Percentiles rank a stretch among this genome's conserved stretches.
Evolutionary conservation across 495 filamentous ascomycete species (phyloP).

Genomic region (Penicillium taxi): DNA sequence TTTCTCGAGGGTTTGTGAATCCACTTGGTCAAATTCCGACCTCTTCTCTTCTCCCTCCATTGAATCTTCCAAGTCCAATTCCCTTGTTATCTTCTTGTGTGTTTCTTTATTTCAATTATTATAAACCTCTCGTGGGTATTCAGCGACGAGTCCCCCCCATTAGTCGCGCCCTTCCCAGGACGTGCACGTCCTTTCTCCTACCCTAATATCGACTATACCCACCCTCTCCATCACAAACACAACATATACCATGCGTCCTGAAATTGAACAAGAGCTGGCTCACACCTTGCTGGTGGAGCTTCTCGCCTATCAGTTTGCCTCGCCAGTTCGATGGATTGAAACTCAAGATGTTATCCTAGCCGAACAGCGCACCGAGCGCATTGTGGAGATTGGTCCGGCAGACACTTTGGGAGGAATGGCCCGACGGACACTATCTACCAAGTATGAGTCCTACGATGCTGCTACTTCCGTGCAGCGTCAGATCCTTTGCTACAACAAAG

Average conservation of each 20-base stretch:
- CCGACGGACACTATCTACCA: conserved; percentile 87
- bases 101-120: conserved; percentile 3
- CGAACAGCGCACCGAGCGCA: conserved; percentile 90
- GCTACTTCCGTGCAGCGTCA: conserved; percentile 91
- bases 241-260: conserved; percentile 75
- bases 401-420: conserved; percentile 99
- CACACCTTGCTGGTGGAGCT: conserved; percentile 97
- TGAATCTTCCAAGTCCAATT: conserved; percentile 3
- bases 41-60: conserved; percentile 2
- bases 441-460: conserved; percentile 98
- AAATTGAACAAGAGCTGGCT: conserved; percentile 96
- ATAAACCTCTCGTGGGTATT: conserved; percentile 6
- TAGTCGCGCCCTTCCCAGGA: conserved; percentile 10
- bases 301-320: conserved; percentile 97
- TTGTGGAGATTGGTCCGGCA: conserved; percentile 94
- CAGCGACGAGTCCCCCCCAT: conserved; percentile 10
- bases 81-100: conserved; percentile 8
- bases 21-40: not conserved
- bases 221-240: not conserved
- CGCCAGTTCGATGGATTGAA: conserved; percentile 97
- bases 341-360: conserved; percentile 98
- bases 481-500: conserved; percentile 99
- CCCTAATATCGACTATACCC: conserved; percentile 12
- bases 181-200: conserved; percentile 11
- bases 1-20: conserved; percentile 10